Evolutionary conservation across 192 early-diverging fungal genomes (phyloP).

Genomic region (Coemansia sp.): DNA sequence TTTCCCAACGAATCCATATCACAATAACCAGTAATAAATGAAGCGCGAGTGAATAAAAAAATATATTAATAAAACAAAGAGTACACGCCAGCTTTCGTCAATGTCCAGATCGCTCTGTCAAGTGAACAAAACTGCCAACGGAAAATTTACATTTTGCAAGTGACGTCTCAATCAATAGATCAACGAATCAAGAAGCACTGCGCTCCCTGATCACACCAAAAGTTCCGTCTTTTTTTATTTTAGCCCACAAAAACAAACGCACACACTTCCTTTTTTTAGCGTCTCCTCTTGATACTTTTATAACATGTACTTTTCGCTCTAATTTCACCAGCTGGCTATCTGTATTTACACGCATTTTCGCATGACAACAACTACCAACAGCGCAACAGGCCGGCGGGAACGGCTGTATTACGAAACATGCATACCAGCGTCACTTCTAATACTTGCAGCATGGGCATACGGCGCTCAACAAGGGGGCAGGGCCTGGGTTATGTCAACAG

Average conservation of each 20-base stretch:
- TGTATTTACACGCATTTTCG: neutral
- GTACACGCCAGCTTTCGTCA: too few species aligned
- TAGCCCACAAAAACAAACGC: too few species aligned
- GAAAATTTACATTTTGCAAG: too few species aligned
- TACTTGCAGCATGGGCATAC: constrained; percentile 1
- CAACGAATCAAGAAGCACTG: too few species aligned
- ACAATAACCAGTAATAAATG: neutral
- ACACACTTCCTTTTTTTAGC: too few species aligned
- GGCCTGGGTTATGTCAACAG: neutral
- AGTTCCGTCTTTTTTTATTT: too few species aligned
- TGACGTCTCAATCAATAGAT: too few species aligned
- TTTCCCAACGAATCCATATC: too few species aligned
- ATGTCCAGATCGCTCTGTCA: too few species aligned
- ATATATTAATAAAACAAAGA: neutral
- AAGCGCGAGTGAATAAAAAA: neutral
- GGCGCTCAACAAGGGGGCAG: constrained; percentile 9
- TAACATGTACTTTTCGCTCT: neutral
- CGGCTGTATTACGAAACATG: constrained; percentile 38
- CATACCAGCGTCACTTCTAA: constrained; percentile 22
- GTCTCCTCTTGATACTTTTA: too few species aligned
- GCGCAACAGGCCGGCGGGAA: neutral
- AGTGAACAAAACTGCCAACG: too few species aligned
- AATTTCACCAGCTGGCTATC: neutral
- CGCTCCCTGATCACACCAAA: too few species aligned
- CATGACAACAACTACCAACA: neutral